Conservation (phyloP, 1,284 basidiomycete species). For the Lentinus polychrous region DNA sequence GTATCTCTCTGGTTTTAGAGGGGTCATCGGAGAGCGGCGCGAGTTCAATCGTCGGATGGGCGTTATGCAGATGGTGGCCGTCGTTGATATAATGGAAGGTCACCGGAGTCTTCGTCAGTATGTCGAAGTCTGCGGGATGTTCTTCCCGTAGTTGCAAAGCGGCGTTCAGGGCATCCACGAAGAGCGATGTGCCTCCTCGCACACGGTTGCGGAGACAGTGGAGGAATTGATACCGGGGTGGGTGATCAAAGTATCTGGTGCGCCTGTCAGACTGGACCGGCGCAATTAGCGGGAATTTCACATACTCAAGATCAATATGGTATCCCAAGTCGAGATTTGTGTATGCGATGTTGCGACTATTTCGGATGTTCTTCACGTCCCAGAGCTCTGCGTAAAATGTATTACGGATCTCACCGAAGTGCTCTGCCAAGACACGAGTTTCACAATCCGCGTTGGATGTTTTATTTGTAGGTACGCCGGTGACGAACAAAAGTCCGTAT, state of each 20-base stretch:
- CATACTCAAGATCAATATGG: conserved; percentile 90
- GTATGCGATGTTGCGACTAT: conserved; percentile 91
- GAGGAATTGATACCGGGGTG: conserved; percentile 87
- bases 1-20: conserved; percentile 28
- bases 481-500: conserved; percentile 53
- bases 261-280: conserved; percentile 1
- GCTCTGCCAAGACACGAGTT: conserved; percentile 53
- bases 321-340: conserved; percentile 86
- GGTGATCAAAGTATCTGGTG: conserved; percentile 80
- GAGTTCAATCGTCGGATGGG: conserved; percentile 81
- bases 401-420: conserved; percentile 71
- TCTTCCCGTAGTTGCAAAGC: conserved; percentile 51
- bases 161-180: conserved; percentile 78
- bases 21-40: conserved; percentile 16
- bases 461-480: conserved; percentile 48
- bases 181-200: conserved; percentile 81
- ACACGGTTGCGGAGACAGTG: conserved; percentile 85
- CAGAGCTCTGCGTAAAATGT: conserved; percentile 93
- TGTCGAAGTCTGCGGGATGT: conserved; percentile 49
- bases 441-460: conserved; percentile 58
- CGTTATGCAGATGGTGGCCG: conserved; percentile 74
- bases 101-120: conserved; percentile 60
- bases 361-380: conserved; percentile 77
- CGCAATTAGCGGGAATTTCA: conserved; percentile 13
- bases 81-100: conserved; percentile 92